These are phyloP conservation scores for Globisporangium recalcitrans DNA, from an alignment of 352 stramenopile species.

Conservation along the genomic window DNA sequence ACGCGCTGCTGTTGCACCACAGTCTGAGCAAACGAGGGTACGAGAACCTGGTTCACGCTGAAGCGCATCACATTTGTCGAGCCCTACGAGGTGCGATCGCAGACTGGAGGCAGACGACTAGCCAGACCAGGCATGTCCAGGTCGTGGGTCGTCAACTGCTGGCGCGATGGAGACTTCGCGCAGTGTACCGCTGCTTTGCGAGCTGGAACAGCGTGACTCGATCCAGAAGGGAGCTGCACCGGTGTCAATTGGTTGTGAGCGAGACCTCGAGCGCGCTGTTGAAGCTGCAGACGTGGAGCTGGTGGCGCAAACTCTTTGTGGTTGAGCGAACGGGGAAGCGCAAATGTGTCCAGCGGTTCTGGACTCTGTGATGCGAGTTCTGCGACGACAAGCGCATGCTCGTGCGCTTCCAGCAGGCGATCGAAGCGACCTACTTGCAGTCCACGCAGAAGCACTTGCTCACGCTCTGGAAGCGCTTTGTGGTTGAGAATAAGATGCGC, in stretches of 20 bases:
- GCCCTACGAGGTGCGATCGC: constrained; percentile 10
- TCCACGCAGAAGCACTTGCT: constrained; percentile 19
- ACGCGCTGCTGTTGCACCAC: constrained; percentile 16
- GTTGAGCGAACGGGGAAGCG: constrained; percentile 19
- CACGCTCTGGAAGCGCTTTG: constrained; percentile 24
- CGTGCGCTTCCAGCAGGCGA: constrained; percentile 20
- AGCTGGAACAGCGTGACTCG: constrained; percentile 14
- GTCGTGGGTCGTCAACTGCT: constrained; percentile 23
- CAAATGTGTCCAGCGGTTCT: constrained; percentile 22
- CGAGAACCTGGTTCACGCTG: constrained; percentile 8
- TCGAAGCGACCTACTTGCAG: constrained; percentile 17
- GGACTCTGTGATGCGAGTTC: constrained; percentile 19
- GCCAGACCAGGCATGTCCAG: not conserved
- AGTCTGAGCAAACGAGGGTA: not conserved
- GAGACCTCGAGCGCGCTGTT: not conserved
- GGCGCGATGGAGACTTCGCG: constrained; percentile 34
- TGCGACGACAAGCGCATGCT: constrained; percentile 12
- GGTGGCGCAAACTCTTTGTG: constrained; percentile 37
- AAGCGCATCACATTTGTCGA: constrained; percentile 9
- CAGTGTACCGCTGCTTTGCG: constrained; percentile 31
- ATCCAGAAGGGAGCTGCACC: not conserved
- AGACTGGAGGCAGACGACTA: constrained; percentile 13
- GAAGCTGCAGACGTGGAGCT: constrained; percentile 25
- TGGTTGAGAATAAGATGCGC: constrained; percentile 25
- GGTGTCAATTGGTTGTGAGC: not conserved